phyloP scores from a whole-genome alignment of 257 asterid species.

The Dorcoceras hygrometricum region DNA sequence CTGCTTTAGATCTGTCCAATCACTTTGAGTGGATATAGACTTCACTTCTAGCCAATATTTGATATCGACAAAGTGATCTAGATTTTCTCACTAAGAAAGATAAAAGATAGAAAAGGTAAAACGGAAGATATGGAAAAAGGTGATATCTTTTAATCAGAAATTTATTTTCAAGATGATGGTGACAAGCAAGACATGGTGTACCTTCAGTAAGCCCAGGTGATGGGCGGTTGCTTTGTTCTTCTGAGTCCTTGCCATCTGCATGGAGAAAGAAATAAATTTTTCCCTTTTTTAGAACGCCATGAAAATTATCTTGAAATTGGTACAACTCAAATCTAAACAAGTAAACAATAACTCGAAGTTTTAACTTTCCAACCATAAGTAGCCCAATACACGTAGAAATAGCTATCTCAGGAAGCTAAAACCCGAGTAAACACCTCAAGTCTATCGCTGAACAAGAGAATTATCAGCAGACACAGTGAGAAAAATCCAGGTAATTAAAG shows the following conservation, averaged over 20 bases:
- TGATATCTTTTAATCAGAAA: constrained; percentile 1
- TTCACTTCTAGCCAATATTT: background rate
- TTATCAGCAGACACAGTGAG: background rate
- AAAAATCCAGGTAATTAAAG: background rate
- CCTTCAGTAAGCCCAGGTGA: constrained; percentile 96
- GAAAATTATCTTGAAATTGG: constrained; percentile 1
- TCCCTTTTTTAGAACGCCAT: constrained; percentile 6
- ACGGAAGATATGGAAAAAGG: constrained; percentile 1
- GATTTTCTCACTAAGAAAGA: background rate
- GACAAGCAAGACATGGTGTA: constrained; percentile 23
- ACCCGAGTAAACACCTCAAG: background rate
- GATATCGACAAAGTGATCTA: background rate
- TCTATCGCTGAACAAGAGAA: background rate
- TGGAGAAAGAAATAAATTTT: constrained; percentile 20
- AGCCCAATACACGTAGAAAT: background rate
- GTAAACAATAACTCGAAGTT: background rate
- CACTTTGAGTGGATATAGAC: background rate
- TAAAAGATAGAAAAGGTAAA: constrained; percentile 7
- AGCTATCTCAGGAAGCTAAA: background rate
- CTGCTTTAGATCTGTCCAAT: background rate
- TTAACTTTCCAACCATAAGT: constrained; percentile 10
- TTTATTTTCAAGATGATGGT: constrained; percentile 5
- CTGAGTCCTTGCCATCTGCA: constrained; percentile 97
- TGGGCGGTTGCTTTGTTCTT: constrained; percentile 98
- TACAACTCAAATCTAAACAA: constrained; percentile 5